Evolutionary conservation across 208 protist genomes (phyloP).

Genomic region (Acanthamoeba royreba): DNA sequence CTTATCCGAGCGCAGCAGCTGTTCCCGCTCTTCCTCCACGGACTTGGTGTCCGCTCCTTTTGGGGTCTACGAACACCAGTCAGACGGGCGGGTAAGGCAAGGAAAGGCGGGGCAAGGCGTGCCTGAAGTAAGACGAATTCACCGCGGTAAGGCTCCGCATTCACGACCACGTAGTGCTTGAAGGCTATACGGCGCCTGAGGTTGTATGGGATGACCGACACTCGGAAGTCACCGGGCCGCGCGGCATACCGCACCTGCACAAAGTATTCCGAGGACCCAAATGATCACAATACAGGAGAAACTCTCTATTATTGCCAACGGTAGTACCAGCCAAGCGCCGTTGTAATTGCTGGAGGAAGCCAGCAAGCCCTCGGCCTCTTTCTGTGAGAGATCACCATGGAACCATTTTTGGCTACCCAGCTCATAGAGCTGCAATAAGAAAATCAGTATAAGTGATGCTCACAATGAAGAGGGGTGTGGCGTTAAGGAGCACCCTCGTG

Average conservation of each 20-base stretch:
- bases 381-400: background rate
- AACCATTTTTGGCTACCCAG: conserved; percentile 12
- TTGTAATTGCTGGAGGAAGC: conserved; percentile 3
- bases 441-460: background rate
- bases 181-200: background rate
- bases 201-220: conserved; percentile 27
- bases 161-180: conserved; percentile 11
- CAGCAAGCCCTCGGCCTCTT: background rate
- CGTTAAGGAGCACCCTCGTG: background rate
- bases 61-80: background rate
- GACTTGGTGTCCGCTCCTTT: background rate
- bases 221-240: background rate
- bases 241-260: background rate
- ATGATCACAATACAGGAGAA: background rate
- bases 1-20: background rate
- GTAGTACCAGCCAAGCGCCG: background rate
- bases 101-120: background rate
- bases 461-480: background rate
- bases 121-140: background rate
- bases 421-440: background rate
- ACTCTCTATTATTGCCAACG: background rate
- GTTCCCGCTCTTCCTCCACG: background rate
- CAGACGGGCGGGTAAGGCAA: background rate
- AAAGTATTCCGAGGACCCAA: background rate
- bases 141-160: background rate